Conservation (phyloP, 495 filamentous ascomycete genomes). For the Xylaria bambusicola region DNA sequence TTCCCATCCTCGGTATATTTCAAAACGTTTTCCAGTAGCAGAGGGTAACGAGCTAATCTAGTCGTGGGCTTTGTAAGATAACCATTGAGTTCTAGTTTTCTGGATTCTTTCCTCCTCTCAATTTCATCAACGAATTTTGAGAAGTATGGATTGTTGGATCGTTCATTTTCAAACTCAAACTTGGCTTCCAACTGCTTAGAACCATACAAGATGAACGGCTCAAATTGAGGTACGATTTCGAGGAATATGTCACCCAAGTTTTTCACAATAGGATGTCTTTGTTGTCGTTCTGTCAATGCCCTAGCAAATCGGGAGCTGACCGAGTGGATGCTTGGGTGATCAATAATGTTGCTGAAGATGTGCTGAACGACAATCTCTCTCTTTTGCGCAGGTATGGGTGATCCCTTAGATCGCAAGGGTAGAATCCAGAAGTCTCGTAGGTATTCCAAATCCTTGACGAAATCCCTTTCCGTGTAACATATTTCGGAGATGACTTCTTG, state of each 20-base stretch:
- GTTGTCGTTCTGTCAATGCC: conserved; percentile 84
- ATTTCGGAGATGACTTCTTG: conserved; percentile 98
- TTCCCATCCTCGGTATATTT: conserved; percentile 87
- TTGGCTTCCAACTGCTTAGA: conserved; percentile 96
- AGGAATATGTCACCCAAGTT: conserved; percentile 95
- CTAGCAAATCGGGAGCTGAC: conserved; percentile 89
- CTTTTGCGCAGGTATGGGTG: conserved; percentile 85
- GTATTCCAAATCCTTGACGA: conserved; percentile 99
- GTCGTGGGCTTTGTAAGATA: conserved; percentile 99
- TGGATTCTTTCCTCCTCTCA: conserved; percentile 91
- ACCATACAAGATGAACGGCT: conserved; percentile 96
- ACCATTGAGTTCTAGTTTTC: conserved; percentile 96
- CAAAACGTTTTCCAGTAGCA: conserved; percentile 86
- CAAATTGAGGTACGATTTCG: conserved; percentile 86
- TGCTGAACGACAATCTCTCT: conserved; percentile 89
- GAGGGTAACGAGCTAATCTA: conserved; percentile 88
- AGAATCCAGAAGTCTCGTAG: conserved; percentile 98
- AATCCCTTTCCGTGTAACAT: conserved; percentile 98
- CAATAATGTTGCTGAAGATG: conserved; percentile 94
- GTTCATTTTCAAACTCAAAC: conserved; percentile 97
- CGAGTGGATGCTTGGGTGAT: conserved; percentile 71
- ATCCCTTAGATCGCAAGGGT: conserved; percentile 73
- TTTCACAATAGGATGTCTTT: conserved; percentile 81
- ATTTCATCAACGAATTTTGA: conserved; percentile 94
- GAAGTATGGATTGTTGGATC: conserved; percentile 81